phyloP scores from a whole-genome alignment of 345 rosid species.

The Eucalyptus rudis region DNA sequence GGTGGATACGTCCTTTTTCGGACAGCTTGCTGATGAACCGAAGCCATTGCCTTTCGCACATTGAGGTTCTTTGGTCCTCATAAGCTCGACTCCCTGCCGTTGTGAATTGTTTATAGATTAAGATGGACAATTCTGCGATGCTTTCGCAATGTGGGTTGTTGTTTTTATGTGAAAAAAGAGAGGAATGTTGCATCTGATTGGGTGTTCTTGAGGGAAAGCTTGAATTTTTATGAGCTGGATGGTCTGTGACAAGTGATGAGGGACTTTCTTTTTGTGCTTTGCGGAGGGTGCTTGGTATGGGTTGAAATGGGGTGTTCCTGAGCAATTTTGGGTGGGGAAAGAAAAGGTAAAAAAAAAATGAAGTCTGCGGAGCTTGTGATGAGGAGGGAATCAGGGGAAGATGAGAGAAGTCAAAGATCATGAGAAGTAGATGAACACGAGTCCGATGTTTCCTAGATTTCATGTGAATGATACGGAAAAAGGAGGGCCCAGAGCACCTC shows the following conservation, averaged over 20 bases:
- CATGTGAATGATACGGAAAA: slow-evolving; percentile 53
- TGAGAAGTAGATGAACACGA: slow-evolving; percentile 10
- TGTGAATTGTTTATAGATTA: background rate
- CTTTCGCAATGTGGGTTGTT: background rate
- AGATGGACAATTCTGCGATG: background rate
- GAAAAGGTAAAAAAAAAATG: background rate
- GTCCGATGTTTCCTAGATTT: slow-evolving; percentile 65
- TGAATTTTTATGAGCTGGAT: background rate
- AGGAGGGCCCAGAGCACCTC: slow-evolving; percentile 64
- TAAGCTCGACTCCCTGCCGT: background rate
- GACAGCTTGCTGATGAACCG: background rate
- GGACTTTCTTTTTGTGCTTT: background rate
- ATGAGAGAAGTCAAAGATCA: slow-evolving; percentile 27
- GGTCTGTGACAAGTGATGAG: background rate
- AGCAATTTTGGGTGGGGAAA: background rate
- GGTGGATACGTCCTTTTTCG: background rate
- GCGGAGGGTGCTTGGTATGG: background rate
- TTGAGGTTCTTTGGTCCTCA: background rate
- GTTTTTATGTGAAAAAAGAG: background rate
- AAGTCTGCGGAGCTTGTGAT: background rate
- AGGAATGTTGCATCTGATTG: background rate
- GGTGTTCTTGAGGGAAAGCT: background rate
- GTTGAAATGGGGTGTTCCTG: background rate
- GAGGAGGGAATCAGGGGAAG: slow-evolving; percentile 2
- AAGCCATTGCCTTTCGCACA: background rate